Evolutionary conservation across 1,284 basidiomycete species (phyloP), one percentile per base, ranked within the genome.

Genomic region (Agroathelia rolfsii): DNA sequence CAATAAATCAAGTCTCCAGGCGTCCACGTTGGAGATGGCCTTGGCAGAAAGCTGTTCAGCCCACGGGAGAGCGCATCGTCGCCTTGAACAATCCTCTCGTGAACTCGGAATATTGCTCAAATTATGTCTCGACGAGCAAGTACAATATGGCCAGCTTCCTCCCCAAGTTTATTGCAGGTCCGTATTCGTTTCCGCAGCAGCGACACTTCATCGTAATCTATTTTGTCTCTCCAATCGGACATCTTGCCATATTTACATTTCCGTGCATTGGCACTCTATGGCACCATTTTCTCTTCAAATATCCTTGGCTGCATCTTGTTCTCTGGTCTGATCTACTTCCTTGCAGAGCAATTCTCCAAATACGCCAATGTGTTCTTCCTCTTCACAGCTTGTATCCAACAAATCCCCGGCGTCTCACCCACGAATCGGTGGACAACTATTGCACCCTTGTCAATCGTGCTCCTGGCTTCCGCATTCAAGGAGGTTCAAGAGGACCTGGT

Each of bases 331-430:
- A 13, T 11, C 24, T 26, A 8, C 24, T n/a, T 28, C 3, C 45
- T 44, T 35, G 41, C 63, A 82, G 92, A 96, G 56, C 92, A 96
- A 78, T 95, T 96, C 68, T 90, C 86, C 42, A 94, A 95, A 72
- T 97, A 96, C 52, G 95, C 95, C 47, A 98, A 99, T 56, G 41
- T 98, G 40, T 99, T 99, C 69, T 98, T 99, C 73, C 67, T 99
- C 40, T 98, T 98, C 66, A 98, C 94, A 22, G 92, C 92, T 16
- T 86, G 78, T 57, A 97, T 98, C 35, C 94, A 98, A 56, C 95
- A 99, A 63, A 93, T 98, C 44, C 95, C 95, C 7, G 86, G 78
- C 46, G 95, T 99, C 5, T 98, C 94, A 2, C 95, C 95, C 6
- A 98, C 94, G 3, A 94, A 97, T 48, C 66, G 64, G 34, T 99